Evolutionary conservation across 371 early-diverging fungal genomes (phyloP), one percentile per base, ranked within the genome.

Genomic region (Umbelopsis sp.): DNA sequence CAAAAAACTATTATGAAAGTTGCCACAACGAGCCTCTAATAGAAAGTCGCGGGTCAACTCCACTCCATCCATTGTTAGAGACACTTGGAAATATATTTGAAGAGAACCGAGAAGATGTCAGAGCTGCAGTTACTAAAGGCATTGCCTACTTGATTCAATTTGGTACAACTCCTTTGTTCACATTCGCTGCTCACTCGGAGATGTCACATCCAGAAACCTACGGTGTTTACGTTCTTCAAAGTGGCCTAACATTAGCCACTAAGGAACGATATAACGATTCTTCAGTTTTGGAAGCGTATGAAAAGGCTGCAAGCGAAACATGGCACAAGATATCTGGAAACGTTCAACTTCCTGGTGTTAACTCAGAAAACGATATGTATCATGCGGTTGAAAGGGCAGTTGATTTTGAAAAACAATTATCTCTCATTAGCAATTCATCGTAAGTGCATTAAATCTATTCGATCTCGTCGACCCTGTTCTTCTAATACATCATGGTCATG

Each of bases 11-110:
- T 3, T 89, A 85, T 52, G 48, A 69, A 20, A 70, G 86, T 12
- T 89, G 88, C 63, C 81, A 85, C 80, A 74, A 89, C 63, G 76
- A 76, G 25, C 64, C 66, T 1, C 52, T 63, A 3, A 80, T 87
- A 16, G 68, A 78, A 45, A 44, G 72, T 14, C 63, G 77, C 8
- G 87, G 89, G 6, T 80, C 84, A 4, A 73, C 77, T 9, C 90
- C 89, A 4, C 69, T 89, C 0, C 72, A 77, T 29, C 73, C 78
- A 2, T 64, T 82, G 18, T 35, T 78, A 11, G 50, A 68, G 18
- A 51, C 52, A 16, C 50, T 89, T 29, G 51, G 72, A 4, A 37
- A 67, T 7, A 24, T 78, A 5, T 48, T 70, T 46, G 69, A 74
- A 32, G 24, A 44, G 25, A n/a, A 72, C 16, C n/a, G 69, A 24